Evolutionary conservation across 768 basidiomycete species (phyloP).

Genomic region (Xanthoconium stramineum): DNA sequence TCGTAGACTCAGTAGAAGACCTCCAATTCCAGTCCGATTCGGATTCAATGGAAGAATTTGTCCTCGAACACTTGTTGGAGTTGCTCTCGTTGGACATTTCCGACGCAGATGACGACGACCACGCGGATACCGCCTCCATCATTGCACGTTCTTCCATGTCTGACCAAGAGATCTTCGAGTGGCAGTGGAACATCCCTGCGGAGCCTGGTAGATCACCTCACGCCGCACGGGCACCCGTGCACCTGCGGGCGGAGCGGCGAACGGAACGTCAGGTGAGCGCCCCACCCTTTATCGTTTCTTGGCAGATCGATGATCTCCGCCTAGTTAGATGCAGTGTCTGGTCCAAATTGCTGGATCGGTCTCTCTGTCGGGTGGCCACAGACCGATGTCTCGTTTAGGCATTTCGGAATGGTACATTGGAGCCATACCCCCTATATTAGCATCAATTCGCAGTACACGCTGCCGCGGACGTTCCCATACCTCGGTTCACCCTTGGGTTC

Average conservation of each 20-base stretch:
- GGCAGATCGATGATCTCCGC: background rate
- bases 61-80: background rate
- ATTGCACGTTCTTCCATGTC: background rate
- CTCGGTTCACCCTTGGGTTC: background rate
- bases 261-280: background rate
- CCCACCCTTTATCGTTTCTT: background rate
- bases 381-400: background rate
- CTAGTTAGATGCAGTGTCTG: background rate
- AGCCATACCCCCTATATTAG: background rate
- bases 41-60: background rate
- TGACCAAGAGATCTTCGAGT: background rate
- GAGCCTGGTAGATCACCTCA: background rate
- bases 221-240: background rate
- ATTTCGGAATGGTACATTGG: slow-evolving; percentile 8
- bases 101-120: background rate
- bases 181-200: background rate
- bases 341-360: slow-evolving; percentile 1
- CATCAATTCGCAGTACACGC: background rate
- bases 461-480: background rate
- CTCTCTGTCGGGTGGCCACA: slow-evolving; percentile 7
- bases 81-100: background rate
- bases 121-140: background rate
- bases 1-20: background rate
- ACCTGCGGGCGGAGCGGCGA: background rate
- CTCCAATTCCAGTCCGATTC: background rate